A percentile compares a stretch with the other conserved stretches of the same genome.
Conservation (phyloP, 768 basidiomycete species). For the Trametes maxima region DNA sequence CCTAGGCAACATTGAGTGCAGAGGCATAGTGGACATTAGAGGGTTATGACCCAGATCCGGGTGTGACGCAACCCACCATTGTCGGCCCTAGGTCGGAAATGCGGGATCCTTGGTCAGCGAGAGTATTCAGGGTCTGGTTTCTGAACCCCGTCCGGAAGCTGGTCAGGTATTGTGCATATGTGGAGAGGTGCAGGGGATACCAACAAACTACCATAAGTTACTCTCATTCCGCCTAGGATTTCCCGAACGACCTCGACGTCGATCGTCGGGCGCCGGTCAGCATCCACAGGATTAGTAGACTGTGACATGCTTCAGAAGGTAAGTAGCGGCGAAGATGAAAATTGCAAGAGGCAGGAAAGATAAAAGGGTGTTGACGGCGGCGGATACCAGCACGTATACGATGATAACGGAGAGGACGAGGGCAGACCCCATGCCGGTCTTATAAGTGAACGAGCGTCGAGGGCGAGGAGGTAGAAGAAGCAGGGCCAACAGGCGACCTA, state of each 20-base stretch:
- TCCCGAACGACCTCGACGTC: slow-evolving; percentile 16
- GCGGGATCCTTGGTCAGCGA: background rate
- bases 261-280: background rate
- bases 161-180: background rate
- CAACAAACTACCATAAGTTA: slow-evolving; percentile 19
- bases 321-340: background rate
- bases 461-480: background rate
- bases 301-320: slow-evolving; percentile 4
- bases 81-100: background rate
- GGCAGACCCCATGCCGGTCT: background rate
- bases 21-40: no score
- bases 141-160: background rate
- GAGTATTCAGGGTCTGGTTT: background rate
- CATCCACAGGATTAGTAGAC: background rate
- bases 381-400: slow-evolving; percentile 7
- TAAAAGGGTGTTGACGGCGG: background rate
- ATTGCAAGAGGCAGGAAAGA: slow-evolving; percentile 5
- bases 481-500: background rate
- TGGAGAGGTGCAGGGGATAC: background rate
- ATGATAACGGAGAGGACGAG: slow-evolving; percentile 12
- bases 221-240: slow-evolving; percentile 23
- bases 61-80: background rate
- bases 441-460: background rate
- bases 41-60: background rate
- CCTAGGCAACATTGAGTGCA: background rate